phyloP scores from a whole-genome alignment of 2,329 filamentous ascomycete genomes.

The Fusarium staphyleae region DNA sequence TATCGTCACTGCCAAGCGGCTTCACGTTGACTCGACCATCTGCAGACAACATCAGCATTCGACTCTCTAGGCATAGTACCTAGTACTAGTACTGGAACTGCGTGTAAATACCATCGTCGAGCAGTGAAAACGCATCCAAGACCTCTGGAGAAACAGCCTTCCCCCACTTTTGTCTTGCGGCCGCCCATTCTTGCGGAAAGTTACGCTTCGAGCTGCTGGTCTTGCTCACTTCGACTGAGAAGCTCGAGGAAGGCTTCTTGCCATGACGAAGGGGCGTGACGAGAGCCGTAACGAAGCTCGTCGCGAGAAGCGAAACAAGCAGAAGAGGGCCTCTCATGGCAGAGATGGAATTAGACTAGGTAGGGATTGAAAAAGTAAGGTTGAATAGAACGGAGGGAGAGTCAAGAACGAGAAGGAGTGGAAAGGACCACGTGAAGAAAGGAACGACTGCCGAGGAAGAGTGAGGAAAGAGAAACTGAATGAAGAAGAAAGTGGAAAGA shows the following conservation, averaged over 20 bases:
- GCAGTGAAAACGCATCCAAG: conserved; percentile 39
- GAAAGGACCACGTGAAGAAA: not conserved
- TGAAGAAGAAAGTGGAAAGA: not conserved
- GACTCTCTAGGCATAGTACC: no score
- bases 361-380: not conserved
- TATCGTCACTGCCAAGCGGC: conserved; percentile 51
- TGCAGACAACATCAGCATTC: conserved; percentile 32
- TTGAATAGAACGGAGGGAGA: not conserved
- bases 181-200: conserved; percentile 46
- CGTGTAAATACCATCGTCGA: conserved; percentile 40
- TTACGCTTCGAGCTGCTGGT: conserved; percentile 36
- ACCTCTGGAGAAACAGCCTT: conserved; percentile 30
- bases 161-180: conserved; percentile 48
- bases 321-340: conserved; percentile 31
- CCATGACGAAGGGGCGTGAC: conserved; percentile 12
- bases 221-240: conserved; percentile 42
- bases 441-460: not conserved
- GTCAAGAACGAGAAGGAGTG: not conserved
- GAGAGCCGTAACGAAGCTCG: conserved; percentile 19
- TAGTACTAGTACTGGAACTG: no score
- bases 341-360: not conserved
- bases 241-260: conserved; percentile 22
- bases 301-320: conserved; percentile 21
- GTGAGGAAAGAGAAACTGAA: not conserved
- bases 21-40: conserved; percentile 46